A percentile compares a stretch with the other conserved stretches of the same genome.
Conservation (phyloP, 768 basidiomycete genomes). For the Phaeotremella fagi region DNA sequence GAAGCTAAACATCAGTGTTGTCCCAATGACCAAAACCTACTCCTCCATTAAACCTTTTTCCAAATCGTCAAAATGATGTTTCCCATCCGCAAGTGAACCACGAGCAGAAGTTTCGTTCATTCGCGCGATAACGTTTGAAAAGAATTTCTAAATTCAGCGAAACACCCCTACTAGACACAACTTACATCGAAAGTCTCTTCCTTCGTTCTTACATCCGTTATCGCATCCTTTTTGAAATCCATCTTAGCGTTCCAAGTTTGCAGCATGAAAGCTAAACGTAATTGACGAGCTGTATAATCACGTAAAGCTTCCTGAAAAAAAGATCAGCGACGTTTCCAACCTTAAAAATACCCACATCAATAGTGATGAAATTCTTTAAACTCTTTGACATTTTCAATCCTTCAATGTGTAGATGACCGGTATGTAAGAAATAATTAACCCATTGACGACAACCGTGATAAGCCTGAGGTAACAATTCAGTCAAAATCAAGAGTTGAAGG, state of each 20-base stretch:
- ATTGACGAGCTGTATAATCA: constrained; percentile 75
- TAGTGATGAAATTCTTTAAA: constrained; percentile 97
- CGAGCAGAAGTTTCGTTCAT: constrained; percentile 54
- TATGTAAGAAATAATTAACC: constrained; percentile 99
- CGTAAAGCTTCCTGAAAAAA: constrained; percentile 69
- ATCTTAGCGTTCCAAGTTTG: constrained; percentile 89
- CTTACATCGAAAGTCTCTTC: constrained; percentile 81
- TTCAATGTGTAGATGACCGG: constrained; percentile 95
- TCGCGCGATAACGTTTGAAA: constrained; percentile 77
- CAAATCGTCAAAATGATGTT: constrained; percentile 50
- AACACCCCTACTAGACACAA: background rate
- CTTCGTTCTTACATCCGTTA: constrained; percentile 76
- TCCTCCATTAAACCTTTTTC: constrained; percentile 66
- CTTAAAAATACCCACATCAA: constrained; percentile 50
- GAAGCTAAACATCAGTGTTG: constrained; percentile 54
- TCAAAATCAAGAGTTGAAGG: background rate
- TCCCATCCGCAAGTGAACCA: constrained; percentile 43
- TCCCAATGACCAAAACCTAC: constrained; percentile 50
- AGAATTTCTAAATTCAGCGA: constrained; percentile 73
- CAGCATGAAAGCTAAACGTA: constrained; percentile 83
- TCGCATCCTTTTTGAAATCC: constrained; percentile 84
- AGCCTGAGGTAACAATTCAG: constrained; percentile 56
- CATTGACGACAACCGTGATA: constrained; percentile 86
- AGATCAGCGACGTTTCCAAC: background rate
- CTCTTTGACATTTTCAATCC: constrained; percentile 99